A percentile compares a stretch with the other conserved stretches of the same genome.
These are phyloP conservation scores for Thermomyces lanuginosus DNA, from an alignment of 2,329 filamentous ascomycete genomes.

Conservation along the genomic window DNA sequence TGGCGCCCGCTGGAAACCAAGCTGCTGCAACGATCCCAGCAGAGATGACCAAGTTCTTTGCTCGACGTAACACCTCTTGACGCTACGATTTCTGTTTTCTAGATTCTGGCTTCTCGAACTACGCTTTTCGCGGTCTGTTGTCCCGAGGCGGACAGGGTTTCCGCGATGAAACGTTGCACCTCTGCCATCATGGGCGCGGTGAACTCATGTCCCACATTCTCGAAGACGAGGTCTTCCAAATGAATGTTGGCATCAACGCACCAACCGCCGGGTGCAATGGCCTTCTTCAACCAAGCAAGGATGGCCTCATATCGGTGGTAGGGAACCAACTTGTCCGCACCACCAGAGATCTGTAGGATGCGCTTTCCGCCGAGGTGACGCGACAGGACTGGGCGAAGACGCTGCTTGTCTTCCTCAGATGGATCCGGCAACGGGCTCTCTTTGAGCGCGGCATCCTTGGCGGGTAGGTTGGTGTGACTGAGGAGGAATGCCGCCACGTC, in stretches of 20 bases:
- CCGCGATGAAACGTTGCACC: constrained; percentile 37
- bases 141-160: constrained; percentile 20
- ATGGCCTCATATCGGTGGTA: constrained; percentile 42
- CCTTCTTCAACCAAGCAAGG: constrained; percentile 38
- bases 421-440: constrained; percentile 20
- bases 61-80: constrained; percentile 13
- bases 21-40: constrained; percentile 12
- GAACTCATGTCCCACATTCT: constrained; percentile 43
- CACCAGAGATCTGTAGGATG: constrained; percentile 38
- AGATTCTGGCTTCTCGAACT: constrained; percentile 23
- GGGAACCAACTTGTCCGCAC: constrained; percentile 44
- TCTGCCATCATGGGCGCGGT: constrained; percentile 39
- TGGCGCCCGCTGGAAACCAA: constrained; percentile 23
- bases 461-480: constrained; percentile 24
- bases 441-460: constrained; percentile 12
- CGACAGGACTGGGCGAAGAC: constrained; percentile 28
- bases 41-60: constrained; percentile 9
- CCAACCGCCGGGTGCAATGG: constrained; percentile 25
- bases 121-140: constrained; percentile 12
- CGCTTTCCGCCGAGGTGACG: constrained; percentile 34
- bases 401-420: constrained; percentile 27
- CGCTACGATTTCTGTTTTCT: constrained; percentile 3
- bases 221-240: constrained; percentile 42
- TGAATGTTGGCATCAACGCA: constrained; percentile 35
- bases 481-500: constrained; percentile 68